These are phyloP conservation scores for Xylariaceae sp. DNA, from an alignment of 2,329 filamentous ascomycete species.

Conservation along the genomic window DNA sequence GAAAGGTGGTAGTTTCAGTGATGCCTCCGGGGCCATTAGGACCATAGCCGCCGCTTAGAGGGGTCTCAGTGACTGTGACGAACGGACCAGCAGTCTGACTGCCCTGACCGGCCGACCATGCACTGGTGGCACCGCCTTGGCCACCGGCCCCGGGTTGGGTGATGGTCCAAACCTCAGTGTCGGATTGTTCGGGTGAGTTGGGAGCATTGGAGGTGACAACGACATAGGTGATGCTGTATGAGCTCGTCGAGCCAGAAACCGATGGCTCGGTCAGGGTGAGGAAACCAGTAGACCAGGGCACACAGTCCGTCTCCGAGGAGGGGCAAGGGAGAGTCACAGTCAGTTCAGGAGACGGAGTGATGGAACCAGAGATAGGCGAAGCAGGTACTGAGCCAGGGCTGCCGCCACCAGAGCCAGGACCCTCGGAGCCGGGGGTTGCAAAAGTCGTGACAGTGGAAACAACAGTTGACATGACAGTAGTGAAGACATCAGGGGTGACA, in stretches of 20 bases:
- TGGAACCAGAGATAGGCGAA: slow-evolving; percentile 11
- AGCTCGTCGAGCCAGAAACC: slow-evolving; percentile 11
- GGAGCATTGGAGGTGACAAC: slow-evolving; percentile 15
- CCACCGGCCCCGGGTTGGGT: slow-evolving; percentile 7
- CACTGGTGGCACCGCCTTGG: slow-evolving; percentile 8
- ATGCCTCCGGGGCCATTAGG: slow-evolving; percentile 14
- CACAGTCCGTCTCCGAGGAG: slow-evolving; percentile 9
- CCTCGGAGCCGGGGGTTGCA: slow-evolving; percentile 10
- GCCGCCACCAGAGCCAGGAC: slow-evolving; percentile 12
- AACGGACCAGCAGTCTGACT: slow-evolving; percentile 1
- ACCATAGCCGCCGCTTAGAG: slow-evolving; percentile 4
- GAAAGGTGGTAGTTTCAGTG: slow-evolving; percentile 6
- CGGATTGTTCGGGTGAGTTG: no score
- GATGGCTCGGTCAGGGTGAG: slow-evolving; percentile 20
- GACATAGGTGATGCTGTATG: slow-evolving; percentile 17
- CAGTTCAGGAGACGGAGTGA: slow-evolving; percentile 14
- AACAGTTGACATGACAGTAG: slow-evolving; percentile 22
- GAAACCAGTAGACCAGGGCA: slow-evolving; percentile 21
- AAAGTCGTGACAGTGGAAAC: slow-evolving; percentile 24
- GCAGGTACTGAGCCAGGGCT: slow-evolving; percentile 8
- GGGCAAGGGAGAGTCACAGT: slow-evolving; percentile 12
- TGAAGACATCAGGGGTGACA: slow-evolving; percentile 28
- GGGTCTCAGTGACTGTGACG: slow-evolving; percentile 7
- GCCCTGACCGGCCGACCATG: not conserved
- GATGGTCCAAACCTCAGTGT: slow-evolving; percentile 5